Evolutionary conservation across 2,329 filamentous ascomycete genomes (phyloP).

Genomic region (Alternaria conjuncta): DNA sequence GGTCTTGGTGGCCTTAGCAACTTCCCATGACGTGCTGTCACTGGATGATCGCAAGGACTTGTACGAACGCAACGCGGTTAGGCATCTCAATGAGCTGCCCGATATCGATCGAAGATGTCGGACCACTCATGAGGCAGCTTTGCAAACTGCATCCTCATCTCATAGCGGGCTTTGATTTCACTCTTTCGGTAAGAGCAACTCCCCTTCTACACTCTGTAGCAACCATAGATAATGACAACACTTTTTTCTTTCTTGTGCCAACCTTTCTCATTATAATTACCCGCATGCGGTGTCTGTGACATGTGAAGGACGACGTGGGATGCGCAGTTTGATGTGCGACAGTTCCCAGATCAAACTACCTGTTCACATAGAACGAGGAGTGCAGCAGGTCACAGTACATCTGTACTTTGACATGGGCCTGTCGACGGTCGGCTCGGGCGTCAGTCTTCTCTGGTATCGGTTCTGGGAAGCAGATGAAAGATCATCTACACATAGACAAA

Average conservation of each 20-base stretch:
- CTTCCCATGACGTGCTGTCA: not conserved
- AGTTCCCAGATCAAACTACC: not conserved
- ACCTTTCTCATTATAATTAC: fast-evolving
- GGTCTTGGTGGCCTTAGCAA: not conserved
- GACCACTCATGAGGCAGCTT: not conserved
- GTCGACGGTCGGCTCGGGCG: too few species aligned
- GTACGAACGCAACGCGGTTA: not conserved
- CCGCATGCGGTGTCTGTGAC: not conserved
- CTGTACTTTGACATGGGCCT: not conserved
- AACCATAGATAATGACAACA: not conserved
- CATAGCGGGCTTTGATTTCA: not conserved
- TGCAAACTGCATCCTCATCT: not conserved
- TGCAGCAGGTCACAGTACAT: not conserved
- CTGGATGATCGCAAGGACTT: not conserved
- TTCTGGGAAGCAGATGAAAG: not conserved
- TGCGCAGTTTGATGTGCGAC: not conserved
- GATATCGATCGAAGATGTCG: not conserved
- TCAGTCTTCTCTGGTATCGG: not conserved
- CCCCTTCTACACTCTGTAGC: not conserved
- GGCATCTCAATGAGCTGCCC: not conserved
- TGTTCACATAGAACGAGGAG: not conserved
- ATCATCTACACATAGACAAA: not conserved
- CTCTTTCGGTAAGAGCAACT: not conserved
- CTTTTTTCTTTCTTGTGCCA: not conserved
- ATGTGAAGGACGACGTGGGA: not conserved